Evolutionary conservation across 2,329 filamentous ascomycete genomes (phyloP).

Genomic region (Botrytis deweyae): DNA sequence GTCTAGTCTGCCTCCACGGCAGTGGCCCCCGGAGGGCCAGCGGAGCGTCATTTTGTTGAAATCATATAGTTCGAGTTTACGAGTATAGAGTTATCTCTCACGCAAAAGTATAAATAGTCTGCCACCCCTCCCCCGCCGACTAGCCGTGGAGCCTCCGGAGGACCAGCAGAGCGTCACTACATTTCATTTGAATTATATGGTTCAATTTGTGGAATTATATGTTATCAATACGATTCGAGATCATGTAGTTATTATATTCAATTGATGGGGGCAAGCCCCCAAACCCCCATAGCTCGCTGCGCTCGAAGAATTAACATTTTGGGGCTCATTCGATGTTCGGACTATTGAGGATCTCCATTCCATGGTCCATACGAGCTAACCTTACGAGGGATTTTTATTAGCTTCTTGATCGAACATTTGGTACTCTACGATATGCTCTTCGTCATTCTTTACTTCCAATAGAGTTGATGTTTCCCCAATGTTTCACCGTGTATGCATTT

Average conservation of each 20-base stretch:
- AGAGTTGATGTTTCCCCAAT: neutral
- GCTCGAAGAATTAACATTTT: neutral
- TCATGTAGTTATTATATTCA: too few relatives aligned
- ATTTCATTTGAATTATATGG: too few relatives aligned
- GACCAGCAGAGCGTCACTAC: too few relatives aligned
- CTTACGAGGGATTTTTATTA: neutral
- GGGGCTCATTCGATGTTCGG: neutral
- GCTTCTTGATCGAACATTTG: neutral
- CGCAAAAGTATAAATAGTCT: too few relatives aligned
- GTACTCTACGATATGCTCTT: neutral
- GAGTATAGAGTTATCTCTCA: too few relatives aligned
- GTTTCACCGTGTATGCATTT: neutral
- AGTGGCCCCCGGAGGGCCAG: neutral
- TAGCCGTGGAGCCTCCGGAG: too few relatives aligned
- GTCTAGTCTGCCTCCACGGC: slow-evolving; percentile 3
- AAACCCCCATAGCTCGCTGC: neutral
- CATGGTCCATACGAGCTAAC: neutral
- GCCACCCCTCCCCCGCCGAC: too few relatives aligned
- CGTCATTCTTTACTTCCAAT: neutral
- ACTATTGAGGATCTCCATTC: neutral
- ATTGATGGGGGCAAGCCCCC: neutral
- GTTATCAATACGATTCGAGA: too few relatives aligned
- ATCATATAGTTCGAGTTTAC: too few relatives aligned
- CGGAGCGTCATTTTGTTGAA: neutral
- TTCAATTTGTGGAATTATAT: too few relatives aligned